Percentiles rank a stretch among this genome's conserved stretches.
These are phyloP conservation scores for Populus nigra DNA, from an alignment of 345 rosid species.

Conservation along the genomic window DNA sequence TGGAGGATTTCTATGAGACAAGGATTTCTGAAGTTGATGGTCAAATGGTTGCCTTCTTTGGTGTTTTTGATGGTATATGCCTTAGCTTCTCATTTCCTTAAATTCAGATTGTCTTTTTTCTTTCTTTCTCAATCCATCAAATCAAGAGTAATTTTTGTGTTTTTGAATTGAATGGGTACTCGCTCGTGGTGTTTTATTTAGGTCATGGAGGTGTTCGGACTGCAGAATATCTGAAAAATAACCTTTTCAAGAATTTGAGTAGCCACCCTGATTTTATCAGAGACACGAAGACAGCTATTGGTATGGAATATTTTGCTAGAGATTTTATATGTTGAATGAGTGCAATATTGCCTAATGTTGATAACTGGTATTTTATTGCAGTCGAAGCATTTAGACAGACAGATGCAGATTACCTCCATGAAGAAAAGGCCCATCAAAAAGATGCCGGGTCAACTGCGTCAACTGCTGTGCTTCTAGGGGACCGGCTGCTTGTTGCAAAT, in stretches of 20 bases:
- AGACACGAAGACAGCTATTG: slow-evolving; percentile 44
- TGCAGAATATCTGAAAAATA: slow-evolving; percentile 47
- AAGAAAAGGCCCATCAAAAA: slow-evolving; percentile 40
- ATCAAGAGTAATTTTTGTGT: background rate
- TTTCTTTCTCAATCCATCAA: background rate
- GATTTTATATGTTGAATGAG: background rate
- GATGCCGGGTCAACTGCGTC: slow-evolving; percentile 64
- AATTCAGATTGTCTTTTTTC: background rate
- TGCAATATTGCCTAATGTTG: background rate
- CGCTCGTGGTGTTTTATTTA: background rate
- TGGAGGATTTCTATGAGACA: slow-evolving; percentile 66
- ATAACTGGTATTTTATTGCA: slow-evolving; percentile 22
- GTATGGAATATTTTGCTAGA: slow-evolving; percentile 26
- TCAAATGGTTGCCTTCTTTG: slow-evolving; percentile 56
- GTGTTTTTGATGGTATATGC: slow-evolving; percentile 57
- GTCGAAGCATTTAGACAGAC: slow-evolving; percentile 47
- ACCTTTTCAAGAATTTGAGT: slow-evolving; percentile 49
- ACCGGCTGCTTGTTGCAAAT: slow-evolving; percentile 53
- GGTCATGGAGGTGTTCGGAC: slow-evolving; percentile 57
- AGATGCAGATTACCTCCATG: slow-evolving; percentile 41
- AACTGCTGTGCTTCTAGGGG: slow-evolving; percentile 49
- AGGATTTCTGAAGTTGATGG: slow-evolving; percentile 55
- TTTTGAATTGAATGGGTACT: background rate
- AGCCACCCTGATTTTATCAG: slow-evolving; percentile 42
- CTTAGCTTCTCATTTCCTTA: background rate